Conservation (phyloP, 2,329 filamentous ascomycete species). For the Aspergillus pseudoterreus region DNA sequence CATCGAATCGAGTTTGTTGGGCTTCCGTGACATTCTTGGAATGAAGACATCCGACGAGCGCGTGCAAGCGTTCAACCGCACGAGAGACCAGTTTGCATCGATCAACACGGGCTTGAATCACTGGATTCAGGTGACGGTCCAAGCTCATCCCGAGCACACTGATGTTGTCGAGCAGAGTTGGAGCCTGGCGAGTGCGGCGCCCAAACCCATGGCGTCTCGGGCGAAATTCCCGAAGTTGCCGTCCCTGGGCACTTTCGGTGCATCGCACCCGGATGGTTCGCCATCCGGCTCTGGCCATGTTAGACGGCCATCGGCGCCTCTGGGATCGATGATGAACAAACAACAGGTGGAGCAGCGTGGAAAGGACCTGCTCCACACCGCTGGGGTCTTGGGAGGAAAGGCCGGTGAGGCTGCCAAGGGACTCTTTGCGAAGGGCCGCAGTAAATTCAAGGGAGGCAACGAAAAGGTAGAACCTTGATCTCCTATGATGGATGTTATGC, state of each 20-base stretch:
- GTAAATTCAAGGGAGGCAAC: constrained; percentile 64
- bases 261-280: constrained; percentile 27
- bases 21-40: constrained; percentile 74
- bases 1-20: constrained; percentile 44
- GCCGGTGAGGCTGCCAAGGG: constrained; percentile 82
- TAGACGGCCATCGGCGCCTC: constrained; percentile 33
- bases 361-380: constrained; percentile 83
- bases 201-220: constrained; percentile 29
- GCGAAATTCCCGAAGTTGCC: constrained; percentile 42
- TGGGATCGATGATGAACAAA: constrained; percentile 46
- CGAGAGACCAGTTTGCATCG: constrained; percentile 64
- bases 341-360: constrained; percentile 74
- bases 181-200: constrained; percentile 25
- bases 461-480: constrained; percentile 83
- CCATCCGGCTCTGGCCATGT: constrained; percentile 32
- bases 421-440: constrained; percentile 84
- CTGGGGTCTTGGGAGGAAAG: constrained; percentile 66
- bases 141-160: constrained; percentile 52
- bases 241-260: constrained; percentile 26
- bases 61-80: constrained; percentile 69
- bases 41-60: constrained; percentile 64
- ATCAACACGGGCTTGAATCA: constrained; percentile 71
- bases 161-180: constrained; percentile 39
- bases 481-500: constrained; percentile 32
- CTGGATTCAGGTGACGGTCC: constrained; percentile 53